phyloP scores from a whole-genome alignment of 106 monocot species.

The Allium sativum region DNA sequence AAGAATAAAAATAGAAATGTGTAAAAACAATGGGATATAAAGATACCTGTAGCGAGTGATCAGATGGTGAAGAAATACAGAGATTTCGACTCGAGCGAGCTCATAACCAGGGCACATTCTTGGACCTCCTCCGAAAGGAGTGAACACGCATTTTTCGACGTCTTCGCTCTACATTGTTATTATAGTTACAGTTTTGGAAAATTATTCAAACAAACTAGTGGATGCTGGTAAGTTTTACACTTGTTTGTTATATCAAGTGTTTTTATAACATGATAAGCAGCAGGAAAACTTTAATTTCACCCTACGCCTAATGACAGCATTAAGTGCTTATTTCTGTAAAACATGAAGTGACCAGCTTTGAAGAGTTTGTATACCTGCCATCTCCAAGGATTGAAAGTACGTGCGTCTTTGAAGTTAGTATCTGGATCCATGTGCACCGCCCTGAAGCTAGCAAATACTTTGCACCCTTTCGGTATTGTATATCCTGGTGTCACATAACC shows the following conservation, averaged over 20 bases:
- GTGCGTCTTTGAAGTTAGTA: conserved; percentile 46
- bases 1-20: not conserved
- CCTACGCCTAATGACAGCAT: too few species aligned
- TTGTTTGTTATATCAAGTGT: too few species aligned
- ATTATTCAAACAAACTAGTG: not conserved
- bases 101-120: conserved; percentile 87
- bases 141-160: conserved; percentile 15
- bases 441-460: conserved; percentile 77
- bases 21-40: not conserved
- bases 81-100: conserved; percentile 70
- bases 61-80: conserved; percentile 80
- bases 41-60: conserved; percentile 72
- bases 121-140: conserved; percentile 79
- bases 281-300: too few species aligned
- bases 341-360: too few species aligned
- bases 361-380: conserved; percentile 41
- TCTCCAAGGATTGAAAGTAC: conserved; percentile 88
- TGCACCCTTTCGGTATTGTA: conserved; percentile 86
- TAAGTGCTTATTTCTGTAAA: too few species aligned
- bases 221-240: too few species aligned
- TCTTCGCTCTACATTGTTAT: conserved; percentile 15
- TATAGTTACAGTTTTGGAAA: not conserved
- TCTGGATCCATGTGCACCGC: conserved; percentile 66
- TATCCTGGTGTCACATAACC: conserved; percentile 25
- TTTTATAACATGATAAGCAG: too few species aligned